phyloP scores from a whole-genome alignment of 2,329 filamentous ascomycete genomes.

The Mycosphaerelloides madeirae region DNA sequence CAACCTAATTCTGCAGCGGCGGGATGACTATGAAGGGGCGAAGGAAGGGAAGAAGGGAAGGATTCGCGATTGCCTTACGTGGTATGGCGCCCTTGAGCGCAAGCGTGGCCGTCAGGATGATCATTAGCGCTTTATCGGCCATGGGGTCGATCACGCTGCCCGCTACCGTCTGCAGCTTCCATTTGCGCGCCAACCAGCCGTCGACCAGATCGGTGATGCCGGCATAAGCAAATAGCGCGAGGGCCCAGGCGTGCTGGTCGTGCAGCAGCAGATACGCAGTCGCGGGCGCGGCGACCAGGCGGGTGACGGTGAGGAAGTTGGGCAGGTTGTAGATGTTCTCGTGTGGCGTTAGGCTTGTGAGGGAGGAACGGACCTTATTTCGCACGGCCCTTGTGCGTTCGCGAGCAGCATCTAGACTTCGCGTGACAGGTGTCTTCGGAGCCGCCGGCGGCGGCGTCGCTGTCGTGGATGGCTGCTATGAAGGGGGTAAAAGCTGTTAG shows the following conservation, averaged over 20 bases:
- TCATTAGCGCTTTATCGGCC: slow-evolving; percentile 97
- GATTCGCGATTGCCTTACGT: slow-evolving; percentile 46
- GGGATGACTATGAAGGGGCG: not conserved
- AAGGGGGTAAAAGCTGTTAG: slow-evolving; percentile 1
- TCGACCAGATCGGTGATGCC: slow-evolving; percentile 88
- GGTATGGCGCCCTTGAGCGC: slow-evolving; percentile 79
- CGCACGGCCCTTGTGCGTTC: slow-evolving; percentile 28
- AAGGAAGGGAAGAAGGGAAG: slow-evolving; percentile 6
- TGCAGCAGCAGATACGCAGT: slow-evolving; percentile 86
- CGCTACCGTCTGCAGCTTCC: slow-evolving; percentile 86
- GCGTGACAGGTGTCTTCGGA: slow-evolving; percentile 19
- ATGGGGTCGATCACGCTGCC: slow-evolving; percentile 93
- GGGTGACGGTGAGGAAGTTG: slow-evolving; percentile 84
- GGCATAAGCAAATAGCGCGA: slow-evolving; percentile 86
- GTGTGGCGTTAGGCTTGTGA: slow-evolving; percentile 44
- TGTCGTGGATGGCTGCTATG: slow-evolving; percentile 1
- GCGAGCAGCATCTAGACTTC: slow-evolving; percentile 23
- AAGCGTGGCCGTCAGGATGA: slow-evolving; percentile 77
- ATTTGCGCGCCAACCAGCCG: slow-evolving; percentile 85
- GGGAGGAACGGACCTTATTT: slow-evolving; percentile 29
- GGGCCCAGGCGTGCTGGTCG: slow-evolving; percentile 70
- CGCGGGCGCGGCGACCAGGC: slow-evolving; percentile 74
- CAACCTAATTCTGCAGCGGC: not conserved
- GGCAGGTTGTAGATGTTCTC: slow-evolving; percentile 98
- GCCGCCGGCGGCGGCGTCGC: slow-evolving; percentile 5